Conservation (phyloP, 768 basidiomycete genomes). For the Strobilomyces confusus region DNA sequence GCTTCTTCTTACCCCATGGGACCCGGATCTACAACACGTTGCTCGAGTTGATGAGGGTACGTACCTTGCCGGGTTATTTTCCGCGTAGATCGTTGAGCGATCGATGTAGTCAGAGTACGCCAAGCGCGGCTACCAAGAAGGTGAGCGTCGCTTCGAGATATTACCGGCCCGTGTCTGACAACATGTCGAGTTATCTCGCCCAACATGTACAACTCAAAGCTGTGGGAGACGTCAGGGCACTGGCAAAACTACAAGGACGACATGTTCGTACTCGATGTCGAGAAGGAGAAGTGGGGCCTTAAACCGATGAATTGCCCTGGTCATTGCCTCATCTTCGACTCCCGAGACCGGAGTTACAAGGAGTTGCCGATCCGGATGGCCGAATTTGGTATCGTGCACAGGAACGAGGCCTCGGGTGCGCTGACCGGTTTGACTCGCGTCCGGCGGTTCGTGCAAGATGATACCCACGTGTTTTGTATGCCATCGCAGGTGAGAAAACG, state of each 20-base stretch:
- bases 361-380: slow-evolving; percentile 97
- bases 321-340: slow-evolving; percentile 94
- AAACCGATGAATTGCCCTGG: slow-evolving; percentile 99
- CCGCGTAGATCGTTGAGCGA: slow-evolving; percentile 2
- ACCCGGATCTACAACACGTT: slow-evolving; percentile 95
- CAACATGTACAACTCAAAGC: slow-evolving; percentile 93
- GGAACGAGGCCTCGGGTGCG: slow-evolving; percentile 95
- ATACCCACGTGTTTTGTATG: slow-evolving; percentile 98
- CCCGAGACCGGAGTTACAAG: slow-evolving; percentile 88
- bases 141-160: slow-evolving; percentile 32
- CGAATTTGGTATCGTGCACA: slow-evolving; percentile 95
- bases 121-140: slow-evolving; percentile 95
- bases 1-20: neutral
- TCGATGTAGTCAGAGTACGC: slow-evolving; percentile 74
- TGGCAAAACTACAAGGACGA: slow-evolving; percentile 98
- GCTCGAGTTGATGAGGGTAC: slow-evolving; percentile 82
- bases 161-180: slow-evolving; percentile 6
- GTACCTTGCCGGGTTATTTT: slow-evolving; percentile 26
- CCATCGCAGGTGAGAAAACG: slow-evolving; percentile 66
- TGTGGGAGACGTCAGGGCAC: slow-evolving; percentile 98
- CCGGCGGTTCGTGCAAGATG: slow-evolving; percentile 93
- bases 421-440: slow-evolving; percentile 91
- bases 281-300: slow-evolving; percentile 93
- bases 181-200: slow-evolving; percentile 79
- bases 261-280: slow-evolving; percentile 93